Evolutionary conservation across 257 asterid species (phyloP).

Genomic region (Nyctanthes arbortristis): DNA sequence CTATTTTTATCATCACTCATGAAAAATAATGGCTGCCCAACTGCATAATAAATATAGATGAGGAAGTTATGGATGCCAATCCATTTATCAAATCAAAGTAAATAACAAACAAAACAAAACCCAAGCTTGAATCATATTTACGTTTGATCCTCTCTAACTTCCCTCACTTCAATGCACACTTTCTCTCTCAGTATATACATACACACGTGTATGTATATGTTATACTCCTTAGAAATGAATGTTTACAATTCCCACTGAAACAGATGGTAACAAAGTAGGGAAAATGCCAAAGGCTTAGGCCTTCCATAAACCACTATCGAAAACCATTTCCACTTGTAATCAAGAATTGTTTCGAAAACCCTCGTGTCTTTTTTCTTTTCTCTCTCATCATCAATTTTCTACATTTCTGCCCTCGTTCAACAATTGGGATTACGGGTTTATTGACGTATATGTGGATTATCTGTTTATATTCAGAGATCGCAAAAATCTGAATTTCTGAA

Average conservation of each 20-base stretch:
- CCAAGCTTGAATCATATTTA: conserved; percentile 19
- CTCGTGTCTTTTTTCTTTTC: conserved; percentile 13
- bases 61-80: too few species aligned
- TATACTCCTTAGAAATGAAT: conserved; percentile 17
- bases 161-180: conserved; percentile 27
- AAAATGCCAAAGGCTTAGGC: conserved; percentile 15
- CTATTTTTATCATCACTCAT: too few species aligned
- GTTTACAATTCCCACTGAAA: conserved; percentile 9
- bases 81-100: too few species aligned
- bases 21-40: too few species aligned
- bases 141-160: conserved; percentile 25
- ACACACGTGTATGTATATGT: not conserved
- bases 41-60: too few species aligned
- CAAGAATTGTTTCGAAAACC: conserved; percentile 32
- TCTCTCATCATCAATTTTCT: conserved; percentile 31
- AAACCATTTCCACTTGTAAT: conserved; percentile 43
- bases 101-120: conserved; percentile 17
- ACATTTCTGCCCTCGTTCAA: conserved; percentile 24
- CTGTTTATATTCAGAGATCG: conserved; percentile 47
- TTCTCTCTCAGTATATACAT: conserved; percentile 3
- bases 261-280: not conserved
- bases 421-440: conserved; percentile 22
- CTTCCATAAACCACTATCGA: conserved; percentile 35
- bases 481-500: conserved; percentile 33
- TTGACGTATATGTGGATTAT: too few species aligned